Evolutionary conservation across 1,284 basidiomycete genomes (phyloP), one percentile per base, ranked within the genome.

Genomic region (Fomitopsis palustris): DNA sequence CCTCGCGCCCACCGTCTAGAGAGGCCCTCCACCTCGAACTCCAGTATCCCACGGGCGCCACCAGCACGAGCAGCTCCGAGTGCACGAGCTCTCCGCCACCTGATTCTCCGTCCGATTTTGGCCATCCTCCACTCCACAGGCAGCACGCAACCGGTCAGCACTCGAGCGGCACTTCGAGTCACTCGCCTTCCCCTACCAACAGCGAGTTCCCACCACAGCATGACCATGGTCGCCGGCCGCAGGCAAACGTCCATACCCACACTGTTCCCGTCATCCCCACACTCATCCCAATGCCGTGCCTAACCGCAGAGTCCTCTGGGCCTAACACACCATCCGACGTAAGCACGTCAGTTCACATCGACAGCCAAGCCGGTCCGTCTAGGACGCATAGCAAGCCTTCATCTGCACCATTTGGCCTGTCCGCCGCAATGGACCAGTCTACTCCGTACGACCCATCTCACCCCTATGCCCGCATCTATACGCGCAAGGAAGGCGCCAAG

Each of bases 401-500:
- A 1, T 41, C 53, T 4, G 12, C 21, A 14, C 27, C 38, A 4
- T 16, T 16, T 17, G 43, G 33, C 62, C 59, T 45, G 55, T 29
- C 29, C 10, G 21, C 49, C 7, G n/a, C 49, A 2, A 17, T 52
- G 14, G 49, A 52, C 49, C 56, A 43, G 72, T 39, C 65, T 77
- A 53, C 31, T 3, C 31, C 49, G n/a, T 52, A 33, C 33, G 71
- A 75, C 54, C 77, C 87, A 58, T 72, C 78, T 0, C 86, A 88
- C 61, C 88, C 87, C 0, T 88, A 88, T 62, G 82, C 85, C 5
- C 82, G 85, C 56, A 75, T 87, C 4, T 79, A 81, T 61, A 83
- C 82, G 12, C 86, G 85, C 67, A 84, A 84, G 62, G 81, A 85
- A 47, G 80, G 81, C 53, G 78, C 80, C 3, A 86, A 89, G 68